Conservation (phyloP, 306 rosid genomes). For the Benincasa hispida region DNA sequence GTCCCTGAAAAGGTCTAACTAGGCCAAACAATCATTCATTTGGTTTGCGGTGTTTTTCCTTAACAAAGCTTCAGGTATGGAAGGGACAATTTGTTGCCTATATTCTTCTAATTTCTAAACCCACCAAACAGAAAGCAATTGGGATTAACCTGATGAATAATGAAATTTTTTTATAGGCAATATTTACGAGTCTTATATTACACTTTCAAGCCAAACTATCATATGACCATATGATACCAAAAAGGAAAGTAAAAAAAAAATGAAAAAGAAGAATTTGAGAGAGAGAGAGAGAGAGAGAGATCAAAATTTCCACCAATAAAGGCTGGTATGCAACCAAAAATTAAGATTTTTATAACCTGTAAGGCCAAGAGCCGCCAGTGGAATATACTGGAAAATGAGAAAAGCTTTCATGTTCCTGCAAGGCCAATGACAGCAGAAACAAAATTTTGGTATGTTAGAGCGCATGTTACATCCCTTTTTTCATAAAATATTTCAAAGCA, state of each 20-base stretch:
- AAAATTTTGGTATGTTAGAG: background rate
- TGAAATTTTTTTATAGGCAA: constrained; percentile 4
- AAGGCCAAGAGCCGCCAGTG: constrained; percentile 22
- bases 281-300: background rate
- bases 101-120: background rate
- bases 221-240: background rate
- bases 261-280: background rate
- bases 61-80: background rate
- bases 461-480: background rate
- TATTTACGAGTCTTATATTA: constrained; percentile 13
- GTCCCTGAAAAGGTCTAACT: background rate
- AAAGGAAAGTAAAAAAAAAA: background rate
- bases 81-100: background rate
- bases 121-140: background rate
- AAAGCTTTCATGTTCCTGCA: background rate
- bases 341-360: constrained; percentile 25
- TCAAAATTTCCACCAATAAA: background rate
- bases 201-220: constrained; percentile 20
- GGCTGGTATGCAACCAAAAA: constrained; percentile 1
- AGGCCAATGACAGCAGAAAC: background rate
- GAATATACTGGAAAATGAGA: background rate
- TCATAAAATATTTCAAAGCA: background rate
- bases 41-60: background rate
- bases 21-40: background rate
- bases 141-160: constrained; percentile 12